Conservation (phyloP, 225 moss, liverwort and hornwort genomes). For the Straminergon stramineum region DNA sequence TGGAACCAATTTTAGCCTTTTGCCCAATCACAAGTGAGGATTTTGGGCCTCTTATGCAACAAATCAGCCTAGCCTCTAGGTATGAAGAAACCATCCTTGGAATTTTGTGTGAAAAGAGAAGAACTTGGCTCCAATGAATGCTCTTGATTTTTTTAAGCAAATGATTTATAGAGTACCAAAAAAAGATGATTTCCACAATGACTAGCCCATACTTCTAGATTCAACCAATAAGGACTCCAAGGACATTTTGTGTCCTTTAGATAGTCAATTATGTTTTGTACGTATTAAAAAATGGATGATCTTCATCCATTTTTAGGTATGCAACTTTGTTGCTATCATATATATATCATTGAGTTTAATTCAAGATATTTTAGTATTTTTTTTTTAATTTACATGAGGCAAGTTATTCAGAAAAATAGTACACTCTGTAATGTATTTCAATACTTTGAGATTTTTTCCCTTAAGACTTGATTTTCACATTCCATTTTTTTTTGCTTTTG, state of each 20-base stretch:
- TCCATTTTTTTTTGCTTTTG: background rate
- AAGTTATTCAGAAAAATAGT: background rate
- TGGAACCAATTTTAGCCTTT: too few species aligned
- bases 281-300: background rate
- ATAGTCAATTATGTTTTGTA: background rate
- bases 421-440: background rate
- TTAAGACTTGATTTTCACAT: background rate
- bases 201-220: accelerated
- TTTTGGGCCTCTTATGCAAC: background rate
- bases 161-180: accelerated
- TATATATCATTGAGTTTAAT: background rate
- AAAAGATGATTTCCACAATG: accelerated
- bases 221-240: background rate
- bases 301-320: background rate
- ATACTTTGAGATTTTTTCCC: background rate
- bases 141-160: background rate
- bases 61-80: background rate
- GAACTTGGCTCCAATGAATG: background rate
- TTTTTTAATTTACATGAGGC: background rate
- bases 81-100: accelerated
- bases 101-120: background rate
- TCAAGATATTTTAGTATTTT: background rate
- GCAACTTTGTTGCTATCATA: background rate
- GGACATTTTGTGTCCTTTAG: background rate
- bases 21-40: background rate